Percentiles rank a stretch among this genome's conserved stretches.
Conservation (phyloP, 2,329 filamentous ascomycete genomes). For the Dactylellina haptotyla region DNA sequence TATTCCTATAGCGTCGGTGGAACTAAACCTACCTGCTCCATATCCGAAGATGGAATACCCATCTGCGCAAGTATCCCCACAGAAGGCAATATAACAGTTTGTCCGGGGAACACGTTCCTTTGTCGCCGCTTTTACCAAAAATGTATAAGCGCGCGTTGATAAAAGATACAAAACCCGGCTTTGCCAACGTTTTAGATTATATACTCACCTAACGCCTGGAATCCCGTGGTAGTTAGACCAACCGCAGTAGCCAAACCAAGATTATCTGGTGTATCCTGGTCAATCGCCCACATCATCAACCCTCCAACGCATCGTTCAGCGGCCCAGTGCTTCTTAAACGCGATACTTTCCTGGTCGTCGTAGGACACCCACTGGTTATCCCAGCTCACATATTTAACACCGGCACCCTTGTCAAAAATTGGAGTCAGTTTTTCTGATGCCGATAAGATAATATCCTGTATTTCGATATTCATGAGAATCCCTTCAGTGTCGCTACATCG, state of each 20-base stretch:
- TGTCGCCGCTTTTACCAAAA: too few relatives aligned
- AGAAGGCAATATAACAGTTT: constrained; percentile 27
- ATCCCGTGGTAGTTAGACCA: too few relatives aligned
- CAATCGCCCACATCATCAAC: constrained; percentile 58
- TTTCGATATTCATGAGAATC: neutral
- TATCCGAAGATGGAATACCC: constrained; percentile 23
- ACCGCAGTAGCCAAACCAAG: constrained; percentile 54
- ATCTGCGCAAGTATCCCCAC: constrained; percentile 10
- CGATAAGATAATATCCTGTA: neutral
- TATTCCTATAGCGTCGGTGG: constrained; percentile 10
- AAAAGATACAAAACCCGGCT: too few relatives aligned
- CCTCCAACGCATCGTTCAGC: constrained; percentile 59
- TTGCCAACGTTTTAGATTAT: too few relatives aligned
- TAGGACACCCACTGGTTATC: constrained; percentile 32
- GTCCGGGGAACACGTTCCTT: too few relatives aligned
- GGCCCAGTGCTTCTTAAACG: constrained; percentile 57
- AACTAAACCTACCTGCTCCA: constrained; percentile 18
- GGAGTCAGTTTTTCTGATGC: neutral
- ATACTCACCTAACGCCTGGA: too few relatives aligned
- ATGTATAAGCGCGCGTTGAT: too few relatives aligned
- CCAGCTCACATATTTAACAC: constrained; percentile 33
- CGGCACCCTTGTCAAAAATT: constrained; percentile 13
- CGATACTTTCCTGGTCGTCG: constrained; percentile 56
- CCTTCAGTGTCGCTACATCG: constrained; percentile 3
- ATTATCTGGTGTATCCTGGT: constrained; percentile 57